Evolutionary conservation across 176 grass and related monocot species (phyloP).

Genomic region (Paspalum notatum): DNA sequence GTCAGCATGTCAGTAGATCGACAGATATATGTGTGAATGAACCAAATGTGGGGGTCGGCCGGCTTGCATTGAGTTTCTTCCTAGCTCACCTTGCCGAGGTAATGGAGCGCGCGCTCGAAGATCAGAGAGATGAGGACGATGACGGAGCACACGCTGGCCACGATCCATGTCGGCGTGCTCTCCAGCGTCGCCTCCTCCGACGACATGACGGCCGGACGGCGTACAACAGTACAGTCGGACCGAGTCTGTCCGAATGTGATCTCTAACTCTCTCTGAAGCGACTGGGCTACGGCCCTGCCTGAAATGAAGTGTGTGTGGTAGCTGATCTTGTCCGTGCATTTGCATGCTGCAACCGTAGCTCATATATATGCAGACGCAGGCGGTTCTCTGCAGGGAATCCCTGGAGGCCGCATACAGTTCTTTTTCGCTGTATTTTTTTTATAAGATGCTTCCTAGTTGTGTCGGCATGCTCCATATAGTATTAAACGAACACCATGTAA

Average conservation of each 20-base stretch:
- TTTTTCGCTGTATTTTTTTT: not conserved
- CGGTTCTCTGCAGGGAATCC: not conserved
- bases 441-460: not conserved
- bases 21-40: no score
- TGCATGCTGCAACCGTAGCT: no score
- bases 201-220: conserved; percentile 21
- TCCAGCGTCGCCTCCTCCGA: conserved; percentile 45
- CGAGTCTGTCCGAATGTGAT: not conserved
- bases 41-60: no score
- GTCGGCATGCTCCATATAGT: conserved; percentile 22
- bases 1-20: not conserved
- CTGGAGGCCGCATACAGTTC: not conserved
- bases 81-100: conserved; percentile 65
- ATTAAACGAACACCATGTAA: not conserved
- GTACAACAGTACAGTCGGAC: not conserved
- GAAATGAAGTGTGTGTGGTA: no score
- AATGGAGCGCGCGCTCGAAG: conserved; percentile 79
- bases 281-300: not conserved
- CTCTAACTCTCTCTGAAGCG: not conserved
- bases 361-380: not conserved
- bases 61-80: not conserved
- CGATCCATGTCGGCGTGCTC: conserved; percentile 84
- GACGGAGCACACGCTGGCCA: conserved; percentile 67
- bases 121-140: conserved; percentile 76
- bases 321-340: no score